Conservation (phyloP, 345 rosid species). For the Trapa bicornis region DNA sequence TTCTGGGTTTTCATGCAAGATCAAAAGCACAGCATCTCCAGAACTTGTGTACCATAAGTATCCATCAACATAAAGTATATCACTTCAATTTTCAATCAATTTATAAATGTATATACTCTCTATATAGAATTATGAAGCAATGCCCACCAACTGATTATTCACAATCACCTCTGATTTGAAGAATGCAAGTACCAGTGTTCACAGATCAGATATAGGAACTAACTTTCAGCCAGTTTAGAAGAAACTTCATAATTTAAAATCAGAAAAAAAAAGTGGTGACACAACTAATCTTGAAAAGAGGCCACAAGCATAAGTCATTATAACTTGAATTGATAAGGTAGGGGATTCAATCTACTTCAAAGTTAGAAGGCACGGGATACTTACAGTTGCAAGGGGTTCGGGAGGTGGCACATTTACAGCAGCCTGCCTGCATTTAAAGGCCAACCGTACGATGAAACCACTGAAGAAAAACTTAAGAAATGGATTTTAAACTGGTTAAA, state of each 20-base stretch:
- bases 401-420: conserved; percentile 69
- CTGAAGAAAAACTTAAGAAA: neutral
- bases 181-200: neutral
- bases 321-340: neutral
- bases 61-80: neutral
- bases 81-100: neutral
- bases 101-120: neutral
- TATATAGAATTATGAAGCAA: neutral
- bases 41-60: neutral
- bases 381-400: conserved; percentile 51
- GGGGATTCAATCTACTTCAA: neutral
- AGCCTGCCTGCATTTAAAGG: conserved; percentile 38
- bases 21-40: neutral
- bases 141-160: neutral
- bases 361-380: conserved; percentile 18
- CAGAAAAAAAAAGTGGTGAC: neutral
- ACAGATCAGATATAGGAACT: neutral
- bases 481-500: neutral
- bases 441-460: neutral
- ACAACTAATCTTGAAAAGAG: neutral
- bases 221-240: neutral
- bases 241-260: neutral
- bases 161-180: neutral
- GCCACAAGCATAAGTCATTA: neutral
- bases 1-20: neutral